These are phyloP conservation scores for Phaffomyces opuntiae DNA, from an alignment of 805 yeast genomes.

Conservation along the genomic window DNA sequence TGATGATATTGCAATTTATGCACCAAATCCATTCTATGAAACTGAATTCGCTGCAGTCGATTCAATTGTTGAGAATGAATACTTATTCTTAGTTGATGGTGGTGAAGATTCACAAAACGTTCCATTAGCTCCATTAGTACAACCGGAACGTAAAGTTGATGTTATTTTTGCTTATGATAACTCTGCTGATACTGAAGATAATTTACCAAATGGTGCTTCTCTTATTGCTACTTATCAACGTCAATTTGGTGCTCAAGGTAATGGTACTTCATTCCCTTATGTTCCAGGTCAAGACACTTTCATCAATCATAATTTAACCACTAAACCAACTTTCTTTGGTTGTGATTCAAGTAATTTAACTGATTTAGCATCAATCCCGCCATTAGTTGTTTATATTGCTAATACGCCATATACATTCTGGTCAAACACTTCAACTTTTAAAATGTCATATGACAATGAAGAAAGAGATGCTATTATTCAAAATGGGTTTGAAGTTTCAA, in stretches of 20 bases:
- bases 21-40: constrained; percentile 64
- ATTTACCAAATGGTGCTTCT: constrained; percentile 66
- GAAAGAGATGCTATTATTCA: constrained; percentile 54
- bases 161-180: constrained; percentile 58
- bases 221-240: constrained; percentile 49
- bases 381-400: constrained; percentile 71
- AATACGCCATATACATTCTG: constrained; percentile 58
- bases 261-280: constrained; percentile 65
- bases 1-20: constrained; percentile 59
- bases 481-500: constrained; percentile 69
- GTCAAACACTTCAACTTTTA: constrained; percentile 69
- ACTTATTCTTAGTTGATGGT: constrained; percentile 60
- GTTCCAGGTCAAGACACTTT: constrained; percentile 69
- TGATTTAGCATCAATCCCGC: constrained; percentile 49
- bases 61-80: constrained; percentile 32
- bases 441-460: constrained; percentile 51
- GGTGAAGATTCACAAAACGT: constrained; percentile 62
- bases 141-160: constrained; percentile 52
- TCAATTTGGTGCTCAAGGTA: constrained; percentile 44
- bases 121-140: constrained; percentile 56
- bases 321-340: constrained; percentile 76
- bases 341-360: constrained; percentile 65
- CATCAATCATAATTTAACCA: constrained; percentile 50
- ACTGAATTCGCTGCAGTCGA: constrained; percentile 30
- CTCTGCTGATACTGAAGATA: constrained; percentile 53